These are phyloP conservation scores for Chlamydomonas sphaeroides DNA, from an alignment of 139 green algal genomes.

Conservation along the genomic window DNA sequence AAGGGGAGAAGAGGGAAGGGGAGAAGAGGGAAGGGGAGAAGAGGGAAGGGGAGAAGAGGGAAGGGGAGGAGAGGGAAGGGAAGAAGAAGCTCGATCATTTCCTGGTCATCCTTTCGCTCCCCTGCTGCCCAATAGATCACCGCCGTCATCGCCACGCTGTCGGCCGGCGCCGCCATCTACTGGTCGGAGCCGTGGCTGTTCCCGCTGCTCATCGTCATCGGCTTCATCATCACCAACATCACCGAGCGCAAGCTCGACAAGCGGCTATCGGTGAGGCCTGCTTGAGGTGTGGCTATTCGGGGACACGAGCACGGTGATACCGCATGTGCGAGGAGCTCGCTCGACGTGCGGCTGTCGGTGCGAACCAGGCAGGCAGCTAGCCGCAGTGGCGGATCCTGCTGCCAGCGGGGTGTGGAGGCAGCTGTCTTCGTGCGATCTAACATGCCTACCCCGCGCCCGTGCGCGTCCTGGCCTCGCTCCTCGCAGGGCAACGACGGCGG, in stretches of 20 bases:
- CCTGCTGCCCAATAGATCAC: constrained; percentile 10
- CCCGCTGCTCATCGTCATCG: constrained; percentile 76
- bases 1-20: neutral
- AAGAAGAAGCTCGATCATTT: neutral
- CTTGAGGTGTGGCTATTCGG: neutral
- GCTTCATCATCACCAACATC: constrained; percentile 64
- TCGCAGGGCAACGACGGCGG: constrained; percentile 40
- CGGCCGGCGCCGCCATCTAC: constrained; percentile 80
- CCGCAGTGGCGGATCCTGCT: too few species aligned
- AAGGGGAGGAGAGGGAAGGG: neutral
- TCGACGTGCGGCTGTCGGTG: too few species aligned
- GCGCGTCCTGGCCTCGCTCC: too few species aligned
- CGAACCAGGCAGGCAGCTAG: too few species aligned
- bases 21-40: neutral
- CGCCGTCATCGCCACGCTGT: constrained; percentile 47
- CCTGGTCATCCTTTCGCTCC: too few species aligned
- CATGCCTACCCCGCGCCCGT: too few species aligned
- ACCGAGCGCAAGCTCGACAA: constrained; percentile 30
- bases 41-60: neutral
- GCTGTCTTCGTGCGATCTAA: too few species aligned
- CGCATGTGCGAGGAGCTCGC: too few species aligned
- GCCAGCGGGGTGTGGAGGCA: too few species aligned
- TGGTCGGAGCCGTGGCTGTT: constrained; percentile 83
- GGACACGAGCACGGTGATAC: too few species aligned
- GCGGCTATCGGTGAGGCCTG: neutral